These are phyloP conservation scores for Cryptosporidium baileyi DNA, from an alignment of 169 alveolate genomes.

Conservation along the genomic window DNA sequence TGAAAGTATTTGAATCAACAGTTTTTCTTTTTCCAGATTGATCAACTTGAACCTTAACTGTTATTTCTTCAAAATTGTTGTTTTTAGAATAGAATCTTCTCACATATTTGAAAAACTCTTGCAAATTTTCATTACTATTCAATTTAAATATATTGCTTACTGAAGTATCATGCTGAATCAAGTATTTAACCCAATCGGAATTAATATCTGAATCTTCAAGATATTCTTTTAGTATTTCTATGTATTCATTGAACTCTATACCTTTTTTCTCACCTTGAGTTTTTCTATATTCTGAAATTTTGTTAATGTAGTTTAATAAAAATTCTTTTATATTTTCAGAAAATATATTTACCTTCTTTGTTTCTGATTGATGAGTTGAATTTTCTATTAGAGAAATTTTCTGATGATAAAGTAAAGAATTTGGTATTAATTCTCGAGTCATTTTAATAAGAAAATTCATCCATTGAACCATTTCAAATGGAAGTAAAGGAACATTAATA, in stretches of 20 bases:
- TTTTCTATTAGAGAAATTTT: conserved; percentile 64
- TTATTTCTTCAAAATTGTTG: not conserved
- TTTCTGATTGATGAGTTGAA: conserved; percentile 74
- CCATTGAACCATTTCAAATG: conserved; percentile 84
- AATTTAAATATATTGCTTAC: not conserved
- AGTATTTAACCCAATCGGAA: conserved; percentile 12
- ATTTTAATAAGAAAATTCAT: conserved; percentile 72
- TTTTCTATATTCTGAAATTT: conserved; percentile 63
- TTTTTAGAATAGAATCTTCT: conserved; percentile 32
- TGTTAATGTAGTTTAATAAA: conserved; percentile 21
- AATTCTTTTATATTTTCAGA: conserved; percentile 70
- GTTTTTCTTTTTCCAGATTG: not conserved
- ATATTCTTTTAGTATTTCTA: conserved; percentile 14
- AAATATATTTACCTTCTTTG: conserved; percentile 67
- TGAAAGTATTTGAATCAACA: conserved; percentile 24
- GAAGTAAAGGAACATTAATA: conserved; percentile 82
- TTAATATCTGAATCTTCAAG: not conserved
- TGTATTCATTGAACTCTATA: conserved; percentile 26
- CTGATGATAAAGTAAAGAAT: conserved; percentile 66
- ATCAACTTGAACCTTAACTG: not conserved
- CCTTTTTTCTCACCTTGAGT: conserved; percentile 67
- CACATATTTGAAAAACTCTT: conserved; percentile 4
- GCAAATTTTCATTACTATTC: not conserved
- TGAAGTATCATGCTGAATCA: not conserved
- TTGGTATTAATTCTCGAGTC: conserved; percentile 69